Base-by-base conservation (phyloP, 768 basidiomycete genomes). In the Amanita subjunquillea region DNA sequence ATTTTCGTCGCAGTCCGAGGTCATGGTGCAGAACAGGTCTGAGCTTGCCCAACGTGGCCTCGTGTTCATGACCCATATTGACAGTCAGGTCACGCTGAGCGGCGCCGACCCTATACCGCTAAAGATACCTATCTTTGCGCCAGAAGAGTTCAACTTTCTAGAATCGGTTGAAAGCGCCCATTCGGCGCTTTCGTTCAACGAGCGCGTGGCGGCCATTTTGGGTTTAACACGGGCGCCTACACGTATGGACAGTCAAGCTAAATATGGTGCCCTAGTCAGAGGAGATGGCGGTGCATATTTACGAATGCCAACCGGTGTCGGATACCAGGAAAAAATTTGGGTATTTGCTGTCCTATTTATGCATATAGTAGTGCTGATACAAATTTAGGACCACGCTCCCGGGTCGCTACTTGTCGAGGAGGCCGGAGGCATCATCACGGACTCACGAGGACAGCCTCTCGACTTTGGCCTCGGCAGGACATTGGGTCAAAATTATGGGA, bases 321-420 rank as follows among this genome's bases (percentile, higher is more conserved):
- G 83, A 2, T 97, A 98, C 65, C 66, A 70, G 55, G 95, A 97
- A 66, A 97, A 97, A 71, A 94, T 98, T n/a, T 99, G 95, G 94
- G 88, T 87, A 55, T 45, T 76, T 60, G 0, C 40, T 1, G 30
- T 17, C 51, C 23, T 9, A n/a, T 29, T 1, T 45, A 13, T 15
- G 9, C n/a, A 23, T 29, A 27, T 25, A 47, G 32, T 49, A 36
- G 27, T 53, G 20, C 50, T 49, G 8, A 10, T 25, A 22, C 51
- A 25, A n/a, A 10, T 29, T 23, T 51, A 91, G 87, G 95, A 97
- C 60, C 96, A 97, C 62, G 92, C 95, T 0, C 80, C 90, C 0
- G 95, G 96, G 0, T 72, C 79, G 1, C 63, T 98, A 12, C 76
- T 99, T 5, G 80, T 98, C 12, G 77, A 82, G 57, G 95, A 97